phyloP scores from a whole-genome alignment of 169 alveolate species.

The Theileria annulata region DNA sequence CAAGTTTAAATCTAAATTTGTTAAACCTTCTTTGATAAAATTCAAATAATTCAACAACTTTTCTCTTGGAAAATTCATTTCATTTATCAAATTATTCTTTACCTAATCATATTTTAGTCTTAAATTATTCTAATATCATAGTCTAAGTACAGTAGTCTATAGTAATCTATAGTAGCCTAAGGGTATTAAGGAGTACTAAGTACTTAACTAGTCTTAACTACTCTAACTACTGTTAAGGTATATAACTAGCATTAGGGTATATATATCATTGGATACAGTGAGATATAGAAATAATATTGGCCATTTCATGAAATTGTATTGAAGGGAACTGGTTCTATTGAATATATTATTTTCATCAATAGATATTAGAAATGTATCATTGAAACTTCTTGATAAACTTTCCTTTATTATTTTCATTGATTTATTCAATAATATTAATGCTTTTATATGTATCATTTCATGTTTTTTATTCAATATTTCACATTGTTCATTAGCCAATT shows the following conservation, averaged over 20 bases:
- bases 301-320: background rate
- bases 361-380: too few species aligned
- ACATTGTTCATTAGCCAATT: too few species aligned
- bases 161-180: too few species aligned
- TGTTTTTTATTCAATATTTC: too few species aligned
- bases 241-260: too few species aligned
- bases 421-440: background rate
- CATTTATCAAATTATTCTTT: background rate
- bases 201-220: too few species aligned
- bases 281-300: background rate
- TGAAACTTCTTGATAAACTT: background rate
- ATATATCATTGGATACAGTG: background rate
- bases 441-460: background rate
- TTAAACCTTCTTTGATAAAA: background rate
- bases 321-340: background rate
- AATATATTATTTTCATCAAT: background rate
- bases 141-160: too few species aligned
- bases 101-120: background rate
- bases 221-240: too few species aligned
- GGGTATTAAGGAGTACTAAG: too few species aligned
- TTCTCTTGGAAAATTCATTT: background rate
- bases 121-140: background rate
- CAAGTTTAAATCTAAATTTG: constrained; percentile 22
- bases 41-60: background rate
- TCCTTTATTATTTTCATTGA: background rate